Percentiles rank a stretch among this genome's conserved stretches.
Evolutionary conservation across 345 rosid genomes (phyloP).

Genomic region (Nephelium lappaceum): DNA sequence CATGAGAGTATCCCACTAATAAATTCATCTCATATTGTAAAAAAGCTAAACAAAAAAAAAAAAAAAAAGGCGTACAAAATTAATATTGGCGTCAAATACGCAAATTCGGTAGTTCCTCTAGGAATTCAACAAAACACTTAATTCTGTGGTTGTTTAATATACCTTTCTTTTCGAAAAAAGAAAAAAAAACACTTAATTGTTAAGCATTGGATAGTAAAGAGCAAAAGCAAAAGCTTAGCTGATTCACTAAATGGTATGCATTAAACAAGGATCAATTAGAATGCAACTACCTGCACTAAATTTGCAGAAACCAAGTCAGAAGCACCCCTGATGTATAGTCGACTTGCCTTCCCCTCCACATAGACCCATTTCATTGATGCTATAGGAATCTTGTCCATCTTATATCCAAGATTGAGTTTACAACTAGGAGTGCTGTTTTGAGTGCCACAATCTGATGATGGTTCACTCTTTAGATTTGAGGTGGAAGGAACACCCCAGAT

Average conservation of each 20-base stretch:
- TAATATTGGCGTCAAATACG: not conserved
- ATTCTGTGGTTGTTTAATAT: too few species aligned
- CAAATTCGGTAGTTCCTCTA: not conserved
- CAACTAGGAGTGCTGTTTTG: slow-evolving; percentile 45
- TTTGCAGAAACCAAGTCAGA: slow-evolving; percentile 53
- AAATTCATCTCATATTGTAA: not conserved
- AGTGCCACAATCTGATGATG: slow-evolving; percentile 38
- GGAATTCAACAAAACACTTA: too few species aligned
- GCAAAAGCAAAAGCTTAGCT: not conserved
- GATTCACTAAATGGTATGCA: not conserved
- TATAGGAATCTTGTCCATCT: slow-evolving; percentile 73
- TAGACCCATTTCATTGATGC: slow-evolving; percentile 67
- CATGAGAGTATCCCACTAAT: slow-evolving; percentile 5
- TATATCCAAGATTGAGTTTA: slow-evolving; percentile 88
- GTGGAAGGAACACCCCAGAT: slow-evolving; percentile 64
- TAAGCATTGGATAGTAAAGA: not conserved
- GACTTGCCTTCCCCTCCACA: slow-evolving; percentile 72
- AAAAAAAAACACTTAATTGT: too few species aligned
- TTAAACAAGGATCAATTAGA: not conserved
- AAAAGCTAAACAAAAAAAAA: too few species aligned
- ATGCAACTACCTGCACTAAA: slow-evolving; percentile 54
- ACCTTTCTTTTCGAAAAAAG: too few species aligned
- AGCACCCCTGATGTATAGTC: slow-evolving; percentile 69
- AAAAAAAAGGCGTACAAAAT: too few species aligned
- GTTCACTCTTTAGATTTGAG: slow-evolving; percentile 39